Evolutionary conservation across 2,329 filamentous ascomycete species (phyloP).

Genomic region (Penicillium sp.): DNA sequence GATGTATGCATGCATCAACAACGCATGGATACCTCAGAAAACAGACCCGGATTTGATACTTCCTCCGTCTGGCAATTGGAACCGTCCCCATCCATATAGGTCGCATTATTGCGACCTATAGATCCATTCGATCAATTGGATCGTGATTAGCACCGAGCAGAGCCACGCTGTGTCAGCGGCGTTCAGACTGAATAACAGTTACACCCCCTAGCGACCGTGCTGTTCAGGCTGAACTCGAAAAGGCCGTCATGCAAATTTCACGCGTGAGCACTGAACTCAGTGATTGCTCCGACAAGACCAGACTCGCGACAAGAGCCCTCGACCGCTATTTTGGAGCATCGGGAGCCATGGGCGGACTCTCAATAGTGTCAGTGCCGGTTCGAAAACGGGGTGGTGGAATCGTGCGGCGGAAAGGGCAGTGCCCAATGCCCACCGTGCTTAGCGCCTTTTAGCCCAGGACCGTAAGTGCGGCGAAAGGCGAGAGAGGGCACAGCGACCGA

Average conservation of each 20-base stretch:
- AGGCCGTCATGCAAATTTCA: background rate
- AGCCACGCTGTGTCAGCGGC: background rate
- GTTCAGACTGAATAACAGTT: background rate
- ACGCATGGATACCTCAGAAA: background rate
- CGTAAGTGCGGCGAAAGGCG: background rate
- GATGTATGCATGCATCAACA: constrained; percentile 3
- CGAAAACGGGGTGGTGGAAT: background rate
- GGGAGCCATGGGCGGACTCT: background rate
- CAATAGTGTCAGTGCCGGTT: background rate
- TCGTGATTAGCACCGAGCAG: background rate
- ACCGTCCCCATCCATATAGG: background rate
- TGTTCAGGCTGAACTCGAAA: background rate
- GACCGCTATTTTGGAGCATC: background rate
- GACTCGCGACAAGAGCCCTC: background rate
- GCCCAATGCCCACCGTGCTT: background rate
- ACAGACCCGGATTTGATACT: background rate
- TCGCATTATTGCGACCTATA: background rate
- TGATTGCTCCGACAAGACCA: background rate
- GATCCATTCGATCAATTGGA: background rate
- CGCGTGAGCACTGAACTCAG: background rate
- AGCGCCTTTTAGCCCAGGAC: background rate
- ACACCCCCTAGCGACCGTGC: background rate
- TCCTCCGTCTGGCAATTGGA: background rate
- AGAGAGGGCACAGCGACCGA: background rate
- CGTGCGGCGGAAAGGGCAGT: background rate